A percentile compares a stretch with the other conserved stretches of the same genome.
Evolutionary conservation across 495 filamentous ascomycete species (phyloP).

Genomic region (Tuber borchii): DNA sequence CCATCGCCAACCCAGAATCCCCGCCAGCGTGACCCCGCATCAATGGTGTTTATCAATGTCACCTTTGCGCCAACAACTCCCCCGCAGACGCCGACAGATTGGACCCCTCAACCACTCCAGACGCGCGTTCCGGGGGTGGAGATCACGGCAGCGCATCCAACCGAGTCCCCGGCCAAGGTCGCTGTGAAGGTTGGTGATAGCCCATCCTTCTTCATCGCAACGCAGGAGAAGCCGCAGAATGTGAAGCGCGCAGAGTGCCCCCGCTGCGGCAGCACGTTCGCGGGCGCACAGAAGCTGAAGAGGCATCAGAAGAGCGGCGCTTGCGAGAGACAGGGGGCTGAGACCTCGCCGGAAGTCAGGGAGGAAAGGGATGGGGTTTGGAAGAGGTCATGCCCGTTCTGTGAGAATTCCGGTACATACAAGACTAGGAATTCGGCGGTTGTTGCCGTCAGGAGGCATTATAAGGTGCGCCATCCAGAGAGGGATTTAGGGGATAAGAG

Average conservation of each 20-base stretch:
- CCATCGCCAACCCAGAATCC: neutral
- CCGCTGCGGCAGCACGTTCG: neutral
- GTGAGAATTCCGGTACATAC: neutral
- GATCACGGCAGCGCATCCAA: neutral
- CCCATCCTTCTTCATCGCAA: neutral
- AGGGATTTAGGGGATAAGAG: constrained; percentile 10
- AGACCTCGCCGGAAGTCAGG: neutral
- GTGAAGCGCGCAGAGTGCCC: neutral
- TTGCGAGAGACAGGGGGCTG: neutral
- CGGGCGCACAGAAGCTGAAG: neutral
- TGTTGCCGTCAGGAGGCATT: neutral
- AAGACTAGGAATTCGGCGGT: neutral
- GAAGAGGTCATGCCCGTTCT: neutral
- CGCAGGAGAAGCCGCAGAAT: neutral
- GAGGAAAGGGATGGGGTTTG: neutral
- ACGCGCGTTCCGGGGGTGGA: neutral
- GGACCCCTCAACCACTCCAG: neutral
- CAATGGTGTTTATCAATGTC: neutral
- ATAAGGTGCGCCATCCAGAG: neutral
- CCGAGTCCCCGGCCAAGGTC: neutral
- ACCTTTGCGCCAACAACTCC: neutral
- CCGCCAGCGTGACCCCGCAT: neutral
- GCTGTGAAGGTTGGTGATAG: neutral
- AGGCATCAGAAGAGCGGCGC: neutral
- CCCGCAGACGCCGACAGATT: neutral